Evolutionary conservation across 495 filamentous ascomycete genomes (phyloP), one percentile per base, ranked within the genome.

Genomic region (Penicillium pancosmium): DNA sequence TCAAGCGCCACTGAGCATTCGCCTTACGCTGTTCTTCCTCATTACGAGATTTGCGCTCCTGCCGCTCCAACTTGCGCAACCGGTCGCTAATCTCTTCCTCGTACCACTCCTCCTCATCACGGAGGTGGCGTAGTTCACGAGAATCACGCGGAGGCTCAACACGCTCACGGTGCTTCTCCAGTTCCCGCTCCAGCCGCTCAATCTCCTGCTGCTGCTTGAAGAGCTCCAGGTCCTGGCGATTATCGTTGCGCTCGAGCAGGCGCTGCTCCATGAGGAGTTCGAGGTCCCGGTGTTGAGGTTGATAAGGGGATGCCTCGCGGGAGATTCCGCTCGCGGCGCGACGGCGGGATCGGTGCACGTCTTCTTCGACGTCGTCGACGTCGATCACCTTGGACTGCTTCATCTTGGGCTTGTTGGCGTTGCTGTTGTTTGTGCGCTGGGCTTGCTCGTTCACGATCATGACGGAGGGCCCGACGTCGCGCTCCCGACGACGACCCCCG

Each of bases 171-270:
- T 65, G 62, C 18, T 66, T 68, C 18, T 67, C 72, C 16, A 80
- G 60, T 59, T 88, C 75, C 35, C 74, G 68, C 65, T 77, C 67
- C 57, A 81, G 40, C 5, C 69, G 60, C 53, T 80, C 74, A 33
- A 80, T 75, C 62, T 82, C 80, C 60, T 71, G 71, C 61, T 78
- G 73, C 51, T 75, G 71, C 33, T 69, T 71, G 21, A 65, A 60
- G 50, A 80, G 65, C 59, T 80, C 74, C 19, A 78, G 16, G 54
- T 78, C 74, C 55, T 78, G 77, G 0, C 71, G 69, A 12, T 65
- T 48, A 56, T 80, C 72, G 43, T 70, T 73, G 46, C 58, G 63
- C 61, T 77, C 67, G 33, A 78, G 67, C 18, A 76, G 10, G 0
- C 72, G 73, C 63, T 78, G 76, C 19, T 69, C 65, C 50, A 77